These are phyloP conservation scores for Nymphaea thermarum DNA, from an alignment of 164 flowering plant species.

Conservation along the genomic window DNA sequence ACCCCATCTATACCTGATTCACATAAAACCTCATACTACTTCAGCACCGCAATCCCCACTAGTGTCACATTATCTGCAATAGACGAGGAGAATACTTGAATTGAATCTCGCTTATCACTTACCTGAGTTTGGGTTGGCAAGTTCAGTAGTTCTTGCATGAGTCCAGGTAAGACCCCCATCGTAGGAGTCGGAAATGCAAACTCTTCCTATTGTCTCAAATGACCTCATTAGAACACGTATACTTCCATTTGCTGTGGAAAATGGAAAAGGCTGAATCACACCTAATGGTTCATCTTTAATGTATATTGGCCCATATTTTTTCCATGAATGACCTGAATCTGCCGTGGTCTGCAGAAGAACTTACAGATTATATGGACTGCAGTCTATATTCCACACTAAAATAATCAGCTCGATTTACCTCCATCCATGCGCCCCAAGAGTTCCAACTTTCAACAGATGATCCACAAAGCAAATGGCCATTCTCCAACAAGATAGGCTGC, in stretches of 20 bases:
- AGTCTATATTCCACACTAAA: not conserved
- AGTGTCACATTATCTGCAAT: not conserved
- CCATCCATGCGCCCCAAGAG: conserved; percentile 97
- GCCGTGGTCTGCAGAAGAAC: conserved; percentile 40
- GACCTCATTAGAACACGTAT: conserved; percentile 69
- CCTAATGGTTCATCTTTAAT: conserved; percentile 40
- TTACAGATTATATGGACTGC: not conserved
- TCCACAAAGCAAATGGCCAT: conserved; percentile 75
- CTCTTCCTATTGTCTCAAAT: conserved; percentile 39
- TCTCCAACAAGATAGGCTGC: conserved; percentile 76
- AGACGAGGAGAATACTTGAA: too few species aligned
- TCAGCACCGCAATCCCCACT: not conserved
- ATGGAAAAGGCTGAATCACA: conserved; percentile 94
- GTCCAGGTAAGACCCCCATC: conserved; percentile 78
- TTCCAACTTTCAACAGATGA: conserved; percentile 98
- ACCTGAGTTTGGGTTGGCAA: conserved; percentile 97
- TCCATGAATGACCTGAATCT: conserved; percentile 76
- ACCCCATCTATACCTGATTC: conserved; percentile 77
- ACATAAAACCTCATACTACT: not conserved
- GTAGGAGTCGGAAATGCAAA: conserved; percentile 80
- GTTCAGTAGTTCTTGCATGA: conserved; percentile 53
- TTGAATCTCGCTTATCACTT: not conserved
- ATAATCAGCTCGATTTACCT: conserved; percentile 31
- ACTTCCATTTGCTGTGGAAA: conserved; percentile 50
- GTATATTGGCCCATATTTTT: conserved; percentile 71